Base-by-base conservation (phyloP, 2,329 filamentous ascomycete genomes). In the Trichoderma arundinaceum region DNA sequence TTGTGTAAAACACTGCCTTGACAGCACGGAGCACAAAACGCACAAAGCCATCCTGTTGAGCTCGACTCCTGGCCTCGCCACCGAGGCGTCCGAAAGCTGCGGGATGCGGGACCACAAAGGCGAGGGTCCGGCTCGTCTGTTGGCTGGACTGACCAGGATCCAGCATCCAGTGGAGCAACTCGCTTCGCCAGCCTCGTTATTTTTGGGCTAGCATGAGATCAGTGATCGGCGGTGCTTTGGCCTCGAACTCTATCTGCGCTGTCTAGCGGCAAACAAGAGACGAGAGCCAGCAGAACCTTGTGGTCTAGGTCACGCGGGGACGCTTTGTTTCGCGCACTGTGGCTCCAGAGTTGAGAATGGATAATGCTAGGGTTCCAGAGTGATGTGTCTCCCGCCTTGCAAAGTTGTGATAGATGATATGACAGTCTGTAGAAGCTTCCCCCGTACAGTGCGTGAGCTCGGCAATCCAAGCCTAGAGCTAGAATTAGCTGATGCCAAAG, bases 171-270 rank as follows among this genome's bases (percentile, higher is more conserved):
- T 51, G 57, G 57, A 60, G 57, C 35, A 60, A 22, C 35, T 52
- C 58, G 58, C 58, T 51, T 61, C 17, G 41, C 60, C 61, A 64
- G 44, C 61, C 61, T 64, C 33, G 41, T 48, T 48, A 64, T 64
- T 64, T 64, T 57, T 44, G 51, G 48, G 59, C 10, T 48, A 17
- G 43, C 54, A 58, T 58, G 54, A 58, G 54, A 58, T 58, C 39
- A 58, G 33, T 51, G 61, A 64, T 64, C 61, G 61, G 61, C 51
- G 52, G 46, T 49, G 52, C 51, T 43, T 64, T 57, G 61, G 61
- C 35, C 59, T 62, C 28, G 59, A 63, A 63, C 59, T 63, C 49
- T 63, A 62, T 62, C 59, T 28, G 32, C 52, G n/a, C 49, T 22
- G 17, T 41, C 19, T 41, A n/a, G 33, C 28, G 41, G 32, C 32